phyloP scores from a whole-genome alignment of 208 protist genomes.

The Eutreptiella sp. region DNA sequence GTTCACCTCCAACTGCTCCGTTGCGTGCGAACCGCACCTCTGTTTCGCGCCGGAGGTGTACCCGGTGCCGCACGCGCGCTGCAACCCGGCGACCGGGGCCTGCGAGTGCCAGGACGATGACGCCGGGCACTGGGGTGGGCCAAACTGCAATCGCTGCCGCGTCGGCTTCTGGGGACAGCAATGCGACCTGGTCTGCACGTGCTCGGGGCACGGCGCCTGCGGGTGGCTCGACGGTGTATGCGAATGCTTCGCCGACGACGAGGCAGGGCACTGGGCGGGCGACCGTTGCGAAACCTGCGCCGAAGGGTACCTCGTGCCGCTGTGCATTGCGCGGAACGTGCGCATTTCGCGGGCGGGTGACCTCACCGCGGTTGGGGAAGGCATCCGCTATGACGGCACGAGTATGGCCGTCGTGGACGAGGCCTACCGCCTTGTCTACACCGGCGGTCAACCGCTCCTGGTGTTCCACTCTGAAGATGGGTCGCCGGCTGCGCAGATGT shows the following conservation, averaged over 20 bases:
- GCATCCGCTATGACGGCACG: too few species aligned
- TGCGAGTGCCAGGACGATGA: conserved; percentile 20
- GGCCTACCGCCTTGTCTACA: too few species aligned
- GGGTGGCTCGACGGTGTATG: conserved; percentile 5
- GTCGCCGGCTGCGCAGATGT: too few species aligned
- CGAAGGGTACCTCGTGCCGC: conserved; percentile 22
- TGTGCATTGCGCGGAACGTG: too few species aligned
- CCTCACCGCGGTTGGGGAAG: too few species aligned
- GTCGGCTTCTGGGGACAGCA: conserved; percentile 16
- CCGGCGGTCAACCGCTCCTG: too few species aligned
- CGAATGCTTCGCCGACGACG: conserved; percentile 19
- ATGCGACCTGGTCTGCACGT: conserved; percentile 1
- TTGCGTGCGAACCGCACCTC: conserved; percentile 6
- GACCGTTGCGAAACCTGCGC: conserved; percentile 9
- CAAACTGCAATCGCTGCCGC: conserved; percentile 5
- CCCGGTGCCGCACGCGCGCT: conserved; percentile 5
- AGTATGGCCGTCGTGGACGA: too few species aligned
- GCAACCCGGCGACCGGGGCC: conserved; percentile 10
- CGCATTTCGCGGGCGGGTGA: too few species aligned
- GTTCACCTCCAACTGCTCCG: conserved; percentile 14
- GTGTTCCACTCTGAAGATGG: too few species aligned
- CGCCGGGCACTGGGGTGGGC: conserved; percentile 8
- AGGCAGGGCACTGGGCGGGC: conserved; percentile 3
- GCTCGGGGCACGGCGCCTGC: conserved; percentile 9
- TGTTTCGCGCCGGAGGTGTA: too few species aligned